phyloP scores from a whole-genome alignment of 2,329 filamentous ascomycete species.

The Xylaria sp. region DNA sequence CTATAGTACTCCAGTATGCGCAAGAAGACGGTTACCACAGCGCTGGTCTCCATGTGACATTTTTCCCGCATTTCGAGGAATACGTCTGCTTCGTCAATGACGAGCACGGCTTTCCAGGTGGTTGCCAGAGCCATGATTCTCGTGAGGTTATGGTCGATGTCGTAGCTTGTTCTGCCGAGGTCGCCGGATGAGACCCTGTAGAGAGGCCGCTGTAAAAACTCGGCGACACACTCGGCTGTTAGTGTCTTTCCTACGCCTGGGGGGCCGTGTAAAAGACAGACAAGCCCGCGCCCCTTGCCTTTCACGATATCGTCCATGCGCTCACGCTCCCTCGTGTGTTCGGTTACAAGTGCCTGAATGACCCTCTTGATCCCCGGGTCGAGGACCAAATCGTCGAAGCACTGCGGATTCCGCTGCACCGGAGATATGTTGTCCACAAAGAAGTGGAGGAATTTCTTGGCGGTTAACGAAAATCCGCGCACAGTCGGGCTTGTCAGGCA shows the following conservation, averaged over 20 bases:
- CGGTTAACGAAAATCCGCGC: slow-evolving; percentile 31
- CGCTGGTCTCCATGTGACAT: slow-evolving; percentile 20
- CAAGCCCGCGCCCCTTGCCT: slow-evolving; percentile 35
- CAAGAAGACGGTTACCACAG: slow-evolving; percentile 25
- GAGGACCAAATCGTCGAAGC: slow-evolving; percentile 24
- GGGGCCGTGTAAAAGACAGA: slow-evolving; percentile 42
- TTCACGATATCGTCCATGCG: slow-evolving; percentile 21
- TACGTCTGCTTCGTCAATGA: slow-evolving; percentile 34
- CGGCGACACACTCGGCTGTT: slow-evolving; percentile 38
- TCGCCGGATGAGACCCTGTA: slow-evolving; percentile 33
- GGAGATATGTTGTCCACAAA: slow-evolving; percentile 20
- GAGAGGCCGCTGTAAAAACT: slow-evolving; percentile 32
- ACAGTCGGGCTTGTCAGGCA: slow-evolving; percentile 27
- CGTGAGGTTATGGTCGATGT: slow-evolving; percentile 23
- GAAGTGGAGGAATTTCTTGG: slow-evolving; percentile 32
- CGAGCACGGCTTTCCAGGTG: slow-evolving; percentile 36
- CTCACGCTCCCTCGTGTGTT: slow-evolving; percentile 12
- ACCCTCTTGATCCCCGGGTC: slow-evolving; percentile 20
- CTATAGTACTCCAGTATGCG: slow-evolving; percentile 24
- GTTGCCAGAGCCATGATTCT: slow-evolving; percentile 38
- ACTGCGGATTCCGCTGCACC: slow-evolving; percentile 20
- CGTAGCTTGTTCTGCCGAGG: slow-evolving; percentile 26
- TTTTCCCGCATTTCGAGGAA: slow-evolving; percentile 34
- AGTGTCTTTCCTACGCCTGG: slow-evolving; percentile 41
- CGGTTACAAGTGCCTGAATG: slow-evolving; percentile 21